Evolutionary conservation across 2,329 filamentous ascomycete species (phyloP), one percentile per base, ranked within the genome.

Genomic region (Beauveria medogensis): DNA sequence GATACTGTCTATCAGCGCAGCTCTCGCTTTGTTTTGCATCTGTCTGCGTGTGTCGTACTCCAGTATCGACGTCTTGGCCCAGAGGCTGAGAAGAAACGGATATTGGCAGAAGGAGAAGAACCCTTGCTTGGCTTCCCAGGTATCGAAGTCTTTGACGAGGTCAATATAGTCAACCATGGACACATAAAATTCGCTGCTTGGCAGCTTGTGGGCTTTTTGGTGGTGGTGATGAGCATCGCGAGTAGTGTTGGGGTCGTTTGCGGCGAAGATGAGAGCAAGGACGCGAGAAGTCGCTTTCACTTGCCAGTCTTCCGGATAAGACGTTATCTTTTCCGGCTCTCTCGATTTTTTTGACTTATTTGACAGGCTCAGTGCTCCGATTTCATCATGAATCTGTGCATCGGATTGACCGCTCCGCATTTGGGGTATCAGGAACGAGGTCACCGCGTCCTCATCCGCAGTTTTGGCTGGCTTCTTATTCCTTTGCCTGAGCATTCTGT

Each of bases 31-130:
- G 64, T 85, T 86, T 69, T 91, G 87, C 92, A 96, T 96, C 72
- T 96, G 91, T 8, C 92, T 84, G 64, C 87, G 85, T 8, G 91
- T 90, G 72, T 97, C 92, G 68, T 95, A 84, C 69, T 96, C 91
- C 67, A 96, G 79, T 52, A 96, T 93, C 65, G 88, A 88, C 62
- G 94, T 96, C 73, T 97, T 97, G 30, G 92, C 89, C 78, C 91
- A 92, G 65, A 97, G 92, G 64, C 91, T 96, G 46, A 97, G 79
- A 66, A 96, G 87, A 68, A 96, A 95, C 0, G 92, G 91, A 68
- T 95, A 96, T 70, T 96, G 91, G 70, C 92, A 96, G 69, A 97
- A 96, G 0, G 90, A 84, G 70, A 96, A 96, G 65, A 86, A 90
- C 22, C 82, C 81, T 56, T 82, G 81, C 65, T 83, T 87, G 5